phyloP scores from a whole-genome alignment of 106 monocot species.

The Gastrodia elata region DNA sequence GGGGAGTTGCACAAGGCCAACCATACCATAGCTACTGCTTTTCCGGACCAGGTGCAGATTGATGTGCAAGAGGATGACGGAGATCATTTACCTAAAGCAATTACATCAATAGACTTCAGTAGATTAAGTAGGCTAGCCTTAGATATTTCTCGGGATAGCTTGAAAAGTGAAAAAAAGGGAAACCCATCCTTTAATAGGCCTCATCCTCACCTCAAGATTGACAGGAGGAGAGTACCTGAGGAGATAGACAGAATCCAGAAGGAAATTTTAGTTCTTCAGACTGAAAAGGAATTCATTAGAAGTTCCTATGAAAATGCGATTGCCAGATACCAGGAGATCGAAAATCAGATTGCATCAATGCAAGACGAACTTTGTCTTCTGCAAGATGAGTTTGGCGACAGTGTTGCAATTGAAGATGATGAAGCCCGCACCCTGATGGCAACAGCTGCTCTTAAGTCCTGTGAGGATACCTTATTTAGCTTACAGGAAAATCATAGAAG shows the following conservation, averaged over 20 bases:
- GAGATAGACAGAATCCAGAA: constrained; percentile 57
- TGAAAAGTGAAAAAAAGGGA: constrained; percentile 23
- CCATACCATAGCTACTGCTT: constrained; percentile 52
- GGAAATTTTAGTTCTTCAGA: constrained; percentile 45
- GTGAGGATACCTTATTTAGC: constrained; percentile 27
- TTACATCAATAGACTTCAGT: constrained; percentile 25
- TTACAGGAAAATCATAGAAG: constrained; percentile 29
- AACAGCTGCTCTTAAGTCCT: constrained; percentile 35
- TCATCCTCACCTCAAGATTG: constrained; percentile 14
- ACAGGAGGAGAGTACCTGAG: constrained; percentile 36
- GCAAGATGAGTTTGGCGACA: constrained; percentile 33
- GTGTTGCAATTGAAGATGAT: constrained; percentile 40
- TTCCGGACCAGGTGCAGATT: constrained; percentile 48
- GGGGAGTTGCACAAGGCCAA: constrained; percentile 55
- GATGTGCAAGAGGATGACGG: constrained; percentile 39
- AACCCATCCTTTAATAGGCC: constrained; percentile 3
- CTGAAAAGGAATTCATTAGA: constrained; percentile 62
- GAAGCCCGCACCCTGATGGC: constrained; percentile 41
- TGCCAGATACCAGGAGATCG: constrained; percentile 43
- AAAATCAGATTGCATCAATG: constrained; percentile 41
- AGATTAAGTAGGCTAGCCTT: constrained; percentile 28
- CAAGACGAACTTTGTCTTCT: constrained; percentile 36
- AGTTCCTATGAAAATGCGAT: constrained; percentile 48
- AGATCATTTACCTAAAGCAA: constrained; percentile 32
- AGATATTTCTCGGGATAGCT: constrained; percentile 16